Conservation (phyloP, 2,329 filamentous ascomycete genomes). For the Alternaria angustiovoidea region DNA sequence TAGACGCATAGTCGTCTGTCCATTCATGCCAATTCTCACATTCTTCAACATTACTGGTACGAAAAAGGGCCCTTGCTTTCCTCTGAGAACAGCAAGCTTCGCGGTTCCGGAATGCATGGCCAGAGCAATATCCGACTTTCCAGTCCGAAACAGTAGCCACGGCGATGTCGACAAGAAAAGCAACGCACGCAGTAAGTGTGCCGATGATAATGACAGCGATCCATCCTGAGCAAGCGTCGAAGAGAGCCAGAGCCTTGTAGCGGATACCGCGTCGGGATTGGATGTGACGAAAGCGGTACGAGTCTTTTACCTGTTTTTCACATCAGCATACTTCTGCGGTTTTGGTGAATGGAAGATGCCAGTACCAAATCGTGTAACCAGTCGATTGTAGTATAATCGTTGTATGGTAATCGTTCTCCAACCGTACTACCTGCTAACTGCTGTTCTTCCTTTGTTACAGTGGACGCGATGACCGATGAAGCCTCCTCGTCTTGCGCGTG, state of each 20-base stretch:
- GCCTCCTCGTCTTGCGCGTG: slow-evolving; percentile 52
- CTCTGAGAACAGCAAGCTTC: slow-evolving; percentile 59
- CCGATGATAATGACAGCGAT: slow-evolving; percentile 64
- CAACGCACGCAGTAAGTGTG: slow-evolving; percentile 62
- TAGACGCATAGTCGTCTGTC: slow-evolving; percentile 51
- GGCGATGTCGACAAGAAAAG: slow-evolving; percentile 64
- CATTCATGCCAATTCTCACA: slow-evolving; percentile 57
- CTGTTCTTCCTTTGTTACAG: slow-evolving; percentile 60
- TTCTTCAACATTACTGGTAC: slow-evolving; percentile 12
- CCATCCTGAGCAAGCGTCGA: slow-evolving; percentile 65
- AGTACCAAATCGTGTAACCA: slow-evolving; percentile 67
- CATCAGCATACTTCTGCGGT: not conserved
- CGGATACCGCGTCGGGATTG: slow-evolving; percentile 55
- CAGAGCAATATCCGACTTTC: slow-evolving; percentile 65
- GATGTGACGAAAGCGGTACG: slow-evolving; percentile 61
- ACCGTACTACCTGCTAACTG: slow-evolving; percentile 56
- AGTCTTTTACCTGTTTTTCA: slow-evolving; percentile 61
- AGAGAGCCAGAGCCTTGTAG: slow-evolving; percentile 49
- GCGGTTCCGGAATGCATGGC: slow-evolving; percentile 56
- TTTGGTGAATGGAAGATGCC: not conserved
- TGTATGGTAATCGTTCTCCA: slow-evolving; percentile 66
- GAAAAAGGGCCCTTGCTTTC: slow-evolving; percentile 26
- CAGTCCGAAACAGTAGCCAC: slow-evolving; percentile 65
- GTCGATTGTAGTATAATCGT: slow-evolving; percentile 69
- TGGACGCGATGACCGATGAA: slow-evolving; percentile 56